These are phyloP conservation scores for Trebouxiophyceae sp. DNA, from an alignment of 163 green algal genomes.

Conservation along the genomic window DNA sequence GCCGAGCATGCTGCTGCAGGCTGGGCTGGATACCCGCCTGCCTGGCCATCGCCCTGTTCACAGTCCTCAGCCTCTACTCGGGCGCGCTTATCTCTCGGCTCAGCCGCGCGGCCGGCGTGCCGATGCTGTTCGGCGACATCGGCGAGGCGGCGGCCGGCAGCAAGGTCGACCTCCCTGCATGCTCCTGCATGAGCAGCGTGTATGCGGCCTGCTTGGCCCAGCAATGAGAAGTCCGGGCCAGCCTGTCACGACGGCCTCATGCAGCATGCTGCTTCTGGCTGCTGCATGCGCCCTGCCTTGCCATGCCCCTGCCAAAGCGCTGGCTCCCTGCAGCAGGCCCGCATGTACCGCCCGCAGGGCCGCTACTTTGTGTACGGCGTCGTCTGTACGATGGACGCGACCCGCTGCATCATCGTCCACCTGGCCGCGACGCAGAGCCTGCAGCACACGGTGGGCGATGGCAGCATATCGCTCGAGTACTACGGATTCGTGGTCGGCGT, in stretches of 20 bases:
- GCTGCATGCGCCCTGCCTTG: no score
- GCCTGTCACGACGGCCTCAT: no score
- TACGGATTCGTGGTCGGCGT: conserved; percentile 20
- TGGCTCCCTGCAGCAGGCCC: no score
- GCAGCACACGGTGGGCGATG: conserved; percentile 5
- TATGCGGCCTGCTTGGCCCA: no score
- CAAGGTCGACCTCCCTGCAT: no score
- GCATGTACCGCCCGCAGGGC: conserved; percentile 4
- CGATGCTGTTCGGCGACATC: conserved; percentile 49
- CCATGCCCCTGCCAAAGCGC: no score
- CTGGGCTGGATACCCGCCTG: conserved; percentile 3
- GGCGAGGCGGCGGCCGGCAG: conserved; percentile 32
- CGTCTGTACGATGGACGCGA: conserved; percentile 44
- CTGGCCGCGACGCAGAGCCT: conserved; percentile 34
- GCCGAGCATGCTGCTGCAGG: conserved; percentile 4
- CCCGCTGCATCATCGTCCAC: conserved; percentile 51
- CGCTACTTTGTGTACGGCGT: conserved; percentile 29
- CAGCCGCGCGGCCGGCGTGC: conserved; percentile 13
- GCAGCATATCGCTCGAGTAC: conserved; percentile 14
- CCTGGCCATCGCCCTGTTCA: not conserved
- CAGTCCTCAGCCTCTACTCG: conserved; percentile 27
- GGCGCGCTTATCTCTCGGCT: conserved; percentile 34
- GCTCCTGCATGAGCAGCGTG: no score
- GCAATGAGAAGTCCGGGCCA: no score
- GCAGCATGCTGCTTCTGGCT: no score